These are phyloP conservation scores for Sphagnum contortum DNA, from an alignment of 225 moss, liverwort and hornwort genomes.

Conservation along the genomic window DNA sequence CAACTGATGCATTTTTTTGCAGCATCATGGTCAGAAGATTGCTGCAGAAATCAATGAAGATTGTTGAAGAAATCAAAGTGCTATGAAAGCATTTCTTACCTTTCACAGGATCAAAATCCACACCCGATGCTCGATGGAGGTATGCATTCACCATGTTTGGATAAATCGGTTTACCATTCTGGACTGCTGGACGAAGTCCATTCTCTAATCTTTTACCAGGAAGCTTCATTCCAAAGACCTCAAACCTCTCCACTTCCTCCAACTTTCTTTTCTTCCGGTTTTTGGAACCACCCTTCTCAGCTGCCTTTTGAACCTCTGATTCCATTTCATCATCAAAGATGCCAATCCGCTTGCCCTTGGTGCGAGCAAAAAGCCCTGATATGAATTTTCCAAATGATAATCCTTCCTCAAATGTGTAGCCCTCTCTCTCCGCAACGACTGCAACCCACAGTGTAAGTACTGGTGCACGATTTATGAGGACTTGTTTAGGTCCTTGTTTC, in stretches of 20 bases:
- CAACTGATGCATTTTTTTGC: too few species aligned
- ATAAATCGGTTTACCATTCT: constrained; percentile 34
- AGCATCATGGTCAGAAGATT: too few species aligned
- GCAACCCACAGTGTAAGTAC: constrained; percentile 60
- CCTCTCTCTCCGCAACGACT: constrained; percentile 49
- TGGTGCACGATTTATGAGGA: constrained; percentile 48
- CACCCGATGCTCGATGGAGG: constrained; percentile 39
- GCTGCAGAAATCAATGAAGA: too few species aligned
- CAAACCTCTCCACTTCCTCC: constrained; percentile 23
- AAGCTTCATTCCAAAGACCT: constrained; percentile 44
- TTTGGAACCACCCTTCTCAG: constrained; percentile 9
- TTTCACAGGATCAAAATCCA: constrained; percentile 46
- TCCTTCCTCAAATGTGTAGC: constrained; percentile 50
- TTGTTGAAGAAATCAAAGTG: too few species aligned
- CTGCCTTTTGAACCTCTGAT: constrained; percentile 23
- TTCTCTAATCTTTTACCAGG: constrained; percentile 42
- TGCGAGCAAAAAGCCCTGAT: constrained; percentile 39
- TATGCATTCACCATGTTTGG: constrained; percentile 42
- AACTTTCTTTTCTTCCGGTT: too few species aligned
- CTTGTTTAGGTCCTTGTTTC: constrained; percentile 4
- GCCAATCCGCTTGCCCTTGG: constrained; percentile 42
- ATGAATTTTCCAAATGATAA: constrained; percentile 54
- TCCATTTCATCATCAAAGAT: constrained; percentile 24
- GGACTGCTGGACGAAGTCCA: constrained; percentile 32
- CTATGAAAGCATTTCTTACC: constrained; percentile 8